Conservation (phyloP, 2,329 filamentous ascomycete species). For the Venturiaceae sp. region DNA sequence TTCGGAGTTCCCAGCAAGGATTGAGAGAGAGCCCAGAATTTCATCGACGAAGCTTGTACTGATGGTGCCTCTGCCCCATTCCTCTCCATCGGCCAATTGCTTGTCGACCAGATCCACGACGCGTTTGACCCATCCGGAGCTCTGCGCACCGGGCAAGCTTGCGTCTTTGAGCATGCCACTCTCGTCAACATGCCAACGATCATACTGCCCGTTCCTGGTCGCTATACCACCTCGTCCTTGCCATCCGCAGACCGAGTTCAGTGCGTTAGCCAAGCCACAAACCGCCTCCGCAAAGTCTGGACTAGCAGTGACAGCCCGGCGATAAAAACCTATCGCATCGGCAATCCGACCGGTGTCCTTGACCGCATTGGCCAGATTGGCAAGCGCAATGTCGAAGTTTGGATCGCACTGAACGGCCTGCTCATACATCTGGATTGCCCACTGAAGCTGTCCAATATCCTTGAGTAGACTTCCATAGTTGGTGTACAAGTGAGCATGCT, state of each 20-base stretch:
- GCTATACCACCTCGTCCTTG: slow-evolving; percentile 77
- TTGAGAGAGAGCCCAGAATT: slow-evolving; percentile 35
- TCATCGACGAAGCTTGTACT: slow-evolving; percentile 28
- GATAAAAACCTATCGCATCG: slow-evolving; percentile 89
- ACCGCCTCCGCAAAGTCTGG: slow-evolving; percentile 96
- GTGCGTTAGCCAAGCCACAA: slow-evolving; percentile 84
- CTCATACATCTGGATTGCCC: slow-evolving; percentile 96
- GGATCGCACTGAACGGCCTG: slow-evolving; percentile 84
- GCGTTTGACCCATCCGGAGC: slow-evolving; percentile 74
- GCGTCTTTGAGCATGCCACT: slow-evolving; percentile 74
- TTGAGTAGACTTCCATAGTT: slow-evolving; percentile 93
- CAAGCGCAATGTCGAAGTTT: slow-evolving; percentile 93
- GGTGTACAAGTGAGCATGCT: slow-evolving; percentile 92
- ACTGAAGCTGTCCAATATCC: slow-evolving; percentile 85
- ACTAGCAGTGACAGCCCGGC: slow-evolving; percentile 79
- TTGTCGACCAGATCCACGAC: slow-evolving; percentile 86
- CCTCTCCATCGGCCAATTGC: slow-evolving; percentile 76
- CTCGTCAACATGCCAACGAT: slow-evolving; percentile 90
- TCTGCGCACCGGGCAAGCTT: slow-evolving; percentile 46
- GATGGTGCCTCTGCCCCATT: slow-evolving; percentile 71
- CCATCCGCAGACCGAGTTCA: slow-evolving; percentile 97
- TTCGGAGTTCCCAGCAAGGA: slow-evolving; percentile 22
- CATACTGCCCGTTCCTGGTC: slow-evolving; percentile 60
- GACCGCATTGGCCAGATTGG: slow-evolving; percentile 93
- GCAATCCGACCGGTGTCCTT: slow-evolving; percentile 90